A percentile compares a stretch with the other conserved stretches of the same genome.
phyloP scores from a whole-genome alignment of 768 basidiomycete genomes.

The Calocybe gangraenosa region DNA sequence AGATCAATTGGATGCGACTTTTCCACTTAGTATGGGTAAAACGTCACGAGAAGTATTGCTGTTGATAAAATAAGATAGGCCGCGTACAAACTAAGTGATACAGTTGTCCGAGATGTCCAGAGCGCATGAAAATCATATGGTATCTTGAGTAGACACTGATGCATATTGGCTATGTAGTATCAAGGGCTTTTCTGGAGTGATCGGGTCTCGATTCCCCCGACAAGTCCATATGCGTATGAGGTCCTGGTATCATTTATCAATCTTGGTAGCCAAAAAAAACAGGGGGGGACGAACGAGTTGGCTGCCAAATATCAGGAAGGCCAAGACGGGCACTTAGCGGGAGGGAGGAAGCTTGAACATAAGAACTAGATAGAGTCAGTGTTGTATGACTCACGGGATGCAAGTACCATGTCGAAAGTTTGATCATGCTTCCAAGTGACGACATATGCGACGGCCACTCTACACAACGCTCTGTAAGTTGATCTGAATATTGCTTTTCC shows the following conservation, averaged over 20 bases:
- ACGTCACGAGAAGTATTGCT: no score
- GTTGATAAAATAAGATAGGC: no score
- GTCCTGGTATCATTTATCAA: conserved; percentile 7
- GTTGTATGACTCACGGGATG: conserved; percentile 16
- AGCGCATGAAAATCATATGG: background rate
- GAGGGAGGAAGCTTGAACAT: background rate
- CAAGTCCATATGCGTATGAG: conserved; percentile 11
- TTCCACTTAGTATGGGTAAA: no score
- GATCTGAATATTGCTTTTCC: no score
- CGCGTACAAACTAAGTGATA: background rate
- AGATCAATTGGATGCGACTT: no score
- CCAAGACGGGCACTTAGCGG: conserved; percentile 21
- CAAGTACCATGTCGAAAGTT: conserved; percentile 21
- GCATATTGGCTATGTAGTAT: conserved; percentile 8
- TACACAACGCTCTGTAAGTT: conserved; percentile 1
- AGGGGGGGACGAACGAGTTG: conserved; percentile 16
- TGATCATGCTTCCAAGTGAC: conserved; percentile 17
- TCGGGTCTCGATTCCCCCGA: background rate
- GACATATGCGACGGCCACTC: conserved; percentile 19
- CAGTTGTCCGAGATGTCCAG: background rate
- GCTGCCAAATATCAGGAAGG: conserved; percentile 20
- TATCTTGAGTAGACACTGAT: conserved; percentile 4
- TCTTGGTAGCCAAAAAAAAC: background rate
- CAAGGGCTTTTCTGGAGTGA: conserved; percentile 2
- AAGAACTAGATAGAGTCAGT: background rate